Conservation (phyloP, 2,329 filamentous ascomycete genomes). For the Ophiognomonia clavigignenti-juglandacearum region DNA sequence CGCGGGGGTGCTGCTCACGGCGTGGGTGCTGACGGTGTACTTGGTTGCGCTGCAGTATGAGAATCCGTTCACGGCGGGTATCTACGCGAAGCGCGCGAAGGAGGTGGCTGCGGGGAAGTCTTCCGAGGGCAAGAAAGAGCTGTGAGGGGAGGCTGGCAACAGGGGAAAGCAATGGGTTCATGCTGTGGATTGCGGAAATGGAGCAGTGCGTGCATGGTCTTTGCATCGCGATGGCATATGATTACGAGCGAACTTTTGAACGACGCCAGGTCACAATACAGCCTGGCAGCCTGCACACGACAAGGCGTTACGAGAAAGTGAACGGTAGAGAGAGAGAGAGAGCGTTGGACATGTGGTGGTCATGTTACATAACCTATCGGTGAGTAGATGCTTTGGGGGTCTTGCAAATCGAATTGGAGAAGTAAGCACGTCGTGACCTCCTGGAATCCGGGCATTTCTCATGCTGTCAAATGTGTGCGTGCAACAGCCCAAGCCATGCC, state of each 20-base stretch:
- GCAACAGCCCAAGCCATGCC: too few relatives aligned
- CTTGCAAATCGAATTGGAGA: background rate
- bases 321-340: background rate
- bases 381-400: background rate
- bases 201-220: background rate
- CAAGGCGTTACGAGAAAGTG: background rate
- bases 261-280: too few relatives aligned
- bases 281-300: background rate
- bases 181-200: background rate
- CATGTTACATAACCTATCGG: too few relatives aligned
- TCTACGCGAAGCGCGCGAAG: slow-evolving; percentile 80
- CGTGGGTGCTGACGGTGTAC: slow-evolving; percentile 73
- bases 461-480: background rate
- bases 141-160: slow-evolving; percentile 26
- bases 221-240: too few relatives aligned
- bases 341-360: too few relatives aligned
- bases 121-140: slow-evolving; percentile 45
- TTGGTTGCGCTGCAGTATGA: slow-evolving; percentile 77
- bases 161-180: background rate
- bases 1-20: slow-evolving; percentile 74
- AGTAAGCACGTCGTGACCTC: background rate
- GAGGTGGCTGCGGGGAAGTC: slow-evolving; percentile 37
- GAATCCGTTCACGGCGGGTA: slow-evolving; percentile 89
- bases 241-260: too few relatives aligned
- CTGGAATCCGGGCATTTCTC: background rate